Conservation (phyloP, 2,329 filamentous ascomycete species). For the Dactylellina sp. region DNA sequence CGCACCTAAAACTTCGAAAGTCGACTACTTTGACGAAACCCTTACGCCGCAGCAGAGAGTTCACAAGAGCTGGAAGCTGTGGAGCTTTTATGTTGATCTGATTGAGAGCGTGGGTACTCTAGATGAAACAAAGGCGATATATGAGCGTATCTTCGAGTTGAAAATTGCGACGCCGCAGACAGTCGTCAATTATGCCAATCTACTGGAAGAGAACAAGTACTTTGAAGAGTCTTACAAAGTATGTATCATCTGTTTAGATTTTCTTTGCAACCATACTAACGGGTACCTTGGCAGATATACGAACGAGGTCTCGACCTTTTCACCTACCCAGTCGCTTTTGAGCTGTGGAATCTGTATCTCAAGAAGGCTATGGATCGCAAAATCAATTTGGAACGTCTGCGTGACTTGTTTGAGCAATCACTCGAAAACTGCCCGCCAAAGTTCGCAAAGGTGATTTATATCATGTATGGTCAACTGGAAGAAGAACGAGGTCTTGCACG, state of each 20-base stretch:
- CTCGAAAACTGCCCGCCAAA: slow-evolving; percentile 93
- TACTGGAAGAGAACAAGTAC: slow-evolving; percentile 93
- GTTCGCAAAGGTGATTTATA: slow-evolving; percentile 93
- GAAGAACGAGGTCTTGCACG: slow-evolving; percentile 93
- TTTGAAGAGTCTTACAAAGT: slow-evolving; percentile 95
- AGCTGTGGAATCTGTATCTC: slow-evolving; percentile 97
- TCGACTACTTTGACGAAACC: slow-evolving; percentile 98
- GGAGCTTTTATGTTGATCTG: slow-evolving; percentile 98
- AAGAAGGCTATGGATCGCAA: slow-evolving; percentile 97
- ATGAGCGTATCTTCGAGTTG: slow-evolving; percentile 97
- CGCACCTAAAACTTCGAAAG: slow-evolving; percentile 94
- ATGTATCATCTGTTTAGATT: slow-evolving; percentile 50
- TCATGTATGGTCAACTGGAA: slow-evolving; percentile 98
- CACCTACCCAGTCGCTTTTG: slow-evolving; percentile 96
- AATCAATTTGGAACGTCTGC: slow-evolving; percentile 91
- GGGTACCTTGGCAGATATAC: slow-evolving; percentile 71
- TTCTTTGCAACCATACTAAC: neutral
- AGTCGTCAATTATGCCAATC: slow-evolving; percentile 96
- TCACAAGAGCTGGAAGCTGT: slow-evolving; percentile 99
- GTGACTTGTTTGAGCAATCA: slow-evolving; percentile 96
- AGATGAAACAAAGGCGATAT: slow-evolving; percentile 92
- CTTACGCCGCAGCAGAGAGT: slow-evolving; percentile 94
- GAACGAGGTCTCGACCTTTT: slow-evolving; percentile 97
- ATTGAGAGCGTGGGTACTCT: slow-evolving; percentile 93
- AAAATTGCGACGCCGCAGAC: slow-evolving; percentile 98